Conservation (phyloP, 1,139 yeast species). For the Yamadazyma friedrichii region DNA sequence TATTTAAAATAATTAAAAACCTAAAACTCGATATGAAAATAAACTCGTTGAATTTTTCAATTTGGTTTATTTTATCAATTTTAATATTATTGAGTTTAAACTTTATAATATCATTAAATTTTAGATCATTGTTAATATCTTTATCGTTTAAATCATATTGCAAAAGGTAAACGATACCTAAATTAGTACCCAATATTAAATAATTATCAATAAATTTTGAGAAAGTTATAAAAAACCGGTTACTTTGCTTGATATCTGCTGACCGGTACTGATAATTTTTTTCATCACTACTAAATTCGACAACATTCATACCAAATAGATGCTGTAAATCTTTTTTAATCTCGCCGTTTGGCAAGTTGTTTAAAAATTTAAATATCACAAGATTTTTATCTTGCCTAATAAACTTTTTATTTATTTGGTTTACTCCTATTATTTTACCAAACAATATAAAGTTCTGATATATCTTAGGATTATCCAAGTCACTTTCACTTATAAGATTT, state of each 20-base stretch:
- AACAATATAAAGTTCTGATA: constrained; percentile 16
- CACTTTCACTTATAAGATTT: constrained; percentile 19
- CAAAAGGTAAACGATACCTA: constrained; percentile 15
- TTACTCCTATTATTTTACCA: constrained; percentile 7
- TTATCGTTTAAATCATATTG: not conserved
- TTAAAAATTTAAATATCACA: constrained; percentile 11
- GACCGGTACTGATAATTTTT: not conserved
- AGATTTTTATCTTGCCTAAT: constrained; percentile 11
- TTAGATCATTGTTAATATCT: constrained; percentile 7
- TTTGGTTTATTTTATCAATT: constrained; percentile 15
- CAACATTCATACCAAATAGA: constrained; percentile 18
- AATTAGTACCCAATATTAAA: constrained; percentile 16
- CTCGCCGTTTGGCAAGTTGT: constrained; percentile 16
- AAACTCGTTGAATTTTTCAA: constrained; percentile 11
- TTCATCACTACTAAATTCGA: constrained; percentile 5
- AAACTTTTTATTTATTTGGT: not conserved
- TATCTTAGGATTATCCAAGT: constrained; percentile 18
- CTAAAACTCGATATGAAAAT: constrained; percentile 17
- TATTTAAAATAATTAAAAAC: constrained; percentile 13
- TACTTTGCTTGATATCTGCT: not conserved
- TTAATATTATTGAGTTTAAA: constrained; percentile 14
- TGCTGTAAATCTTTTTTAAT: constrained; percentile 17
- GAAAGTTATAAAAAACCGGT: constrained; percentile 16
- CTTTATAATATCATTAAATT: constrained; percentile 15
- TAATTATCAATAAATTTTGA: constrained; percentile 15